Conservation (phyloP, 2,329 filamentous ascomycete genomes). For the Alternaria ethzedia region DNA sequence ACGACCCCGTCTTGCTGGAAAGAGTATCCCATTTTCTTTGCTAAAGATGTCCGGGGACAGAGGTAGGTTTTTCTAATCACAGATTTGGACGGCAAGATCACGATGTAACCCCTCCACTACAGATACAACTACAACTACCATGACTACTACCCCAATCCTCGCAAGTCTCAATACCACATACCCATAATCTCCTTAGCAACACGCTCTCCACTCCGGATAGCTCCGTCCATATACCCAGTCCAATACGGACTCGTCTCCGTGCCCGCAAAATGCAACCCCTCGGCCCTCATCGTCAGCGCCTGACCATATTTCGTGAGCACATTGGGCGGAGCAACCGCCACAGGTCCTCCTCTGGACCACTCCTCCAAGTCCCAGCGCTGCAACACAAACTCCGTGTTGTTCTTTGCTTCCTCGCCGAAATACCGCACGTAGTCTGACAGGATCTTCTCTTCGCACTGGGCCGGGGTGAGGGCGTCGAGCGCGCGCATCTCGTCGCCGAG, state of each 20-base stretch:
- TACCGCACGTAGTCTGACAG: conserved; percentile 21
- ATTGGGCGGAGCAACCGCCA: conserved; percentile 21
- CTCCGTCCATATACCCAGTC: conserved; percentile 67
- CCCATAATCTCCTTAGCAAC: conserved; percentile 55
- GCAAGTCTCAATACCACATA: background rate
- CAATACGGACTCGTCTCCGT: conserved; percentile 61
- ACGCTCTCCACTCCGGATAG: conserved; percentile 57
- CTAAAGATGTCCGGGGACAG: background rate
- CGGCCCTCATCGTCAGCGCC: conserved; percentile 26
- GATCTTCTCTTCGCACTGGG: conserved; percentile 8
- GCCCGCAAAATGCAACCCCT: conserved; percentile 60
- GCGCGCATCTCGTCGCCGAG: conserved; percentile 26
- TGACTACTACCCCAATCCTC: background rate
- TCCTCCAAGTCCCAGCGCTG: conserved; percentile 33
- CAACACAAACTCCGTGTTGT: conserved; percentile 26
- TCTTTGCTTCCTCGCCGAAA: conserved; percentile 14
- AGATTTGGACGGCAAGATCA: background rate
- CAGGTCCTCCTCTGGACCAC: conserved; percentile 23
- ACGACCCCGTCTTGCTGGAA: background rate
- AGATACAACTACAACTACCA: background rate
- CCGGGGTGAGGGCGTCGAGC: conserved; percentile 8
- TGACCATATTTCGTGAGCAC: conserved; percentile 18
- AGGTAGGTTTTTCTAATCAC: background rate
- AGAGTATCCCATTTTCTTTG: background rate
- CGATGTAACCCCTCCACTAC: background rate